Evolutionary conservation across 176 grass and related monocot genomes (phyloP).

Genomic region (Pontederia paniculata): DNA sequence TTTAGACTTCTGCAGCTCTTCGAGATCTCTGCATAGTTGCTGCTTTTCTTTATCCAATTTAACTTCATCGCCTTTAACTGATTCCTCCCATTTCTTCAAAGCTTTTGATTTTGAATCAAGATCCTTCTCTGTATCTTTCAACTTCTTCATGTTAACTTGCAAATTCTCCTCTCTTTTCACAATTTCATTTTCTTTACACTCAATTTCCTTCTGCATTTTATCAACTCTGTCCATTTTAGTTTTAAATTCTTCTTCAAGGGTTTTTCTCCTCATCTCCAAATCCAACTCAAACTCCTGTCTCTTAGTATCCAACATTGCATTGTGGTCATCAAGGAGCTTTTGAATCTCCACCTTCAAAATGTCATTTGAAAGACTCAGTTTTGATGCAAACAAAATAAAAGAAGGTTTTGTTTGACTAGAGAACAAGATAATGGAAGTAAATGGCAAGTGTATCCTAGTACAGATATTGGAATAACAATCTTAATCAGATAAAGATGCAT

Average conservation of each 20-base stretch:
- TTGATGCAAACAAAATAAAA: neutral
- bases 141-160: slow-evolving; percentile 41
- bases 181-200: slow-evolving; percentile 42
- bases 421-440: neutral
- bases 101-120: slow-evolving; percentile 58
- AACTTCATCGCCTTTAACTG: slow-evolving; percentile 41
- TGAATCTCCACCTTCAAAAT: slow-evolving; percentile 63
- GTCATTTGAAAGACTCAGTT: neutral
- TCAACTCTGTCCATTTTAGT: slow-evolving; percentile 36
- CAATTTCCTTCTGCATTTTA: slow-evolving; percentile 53
- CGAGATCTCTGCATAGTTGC: slow-evolving; percentile 29
- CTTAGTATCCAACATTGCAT: slow-evolving; percentile 48
- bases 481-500: no score
- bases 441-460: no score
- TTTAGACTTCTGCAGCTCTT: slow-evolving; percentile 31
- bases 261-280: slow-evolving; percentile 45
- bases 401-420: neutral
- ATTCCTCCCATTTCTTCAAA: slow-evolving; percentile 69
- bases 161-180: slow-evolving; percentile 43
- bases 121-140: slow-evolving; percentile 58
- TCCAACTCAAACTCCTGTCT: slow-evolving; percentile 61
- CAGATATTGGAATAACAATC: no score
- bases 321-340: slow-evolving; percentile 76
- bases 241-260: slow-evolving; percentile 49
- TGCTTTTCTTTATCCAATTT: slow-evolving; percentile 55